Conservation (phyloP, 306 rosid genomes). For the Cicer judaicum region DNA sequence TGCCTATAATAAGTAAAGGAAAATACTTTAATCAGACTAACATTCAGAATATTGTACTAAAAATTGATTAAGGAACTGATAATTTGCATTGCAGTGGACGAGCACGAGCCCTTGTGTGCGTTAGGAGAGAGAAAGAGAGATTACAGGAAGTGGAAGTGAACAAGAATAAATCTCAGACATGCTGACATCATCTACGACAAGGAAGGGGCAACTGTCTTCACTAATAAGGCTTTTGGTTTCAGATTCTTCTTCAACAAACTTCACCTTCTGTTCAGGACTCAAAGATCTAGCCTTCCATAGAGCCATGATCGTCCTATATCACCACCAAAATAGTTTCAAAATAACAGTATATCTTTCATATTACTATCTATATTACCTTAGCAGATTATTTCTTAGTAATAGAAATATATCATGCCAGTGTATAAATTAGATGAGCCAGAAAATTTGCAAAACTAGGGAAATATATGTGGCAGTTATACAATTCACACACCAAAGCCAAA, state of each 20-base stretch:
- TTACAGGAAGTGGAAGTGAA: conserved; percentile 71
- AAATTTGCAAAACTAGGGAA: conserved; percentile 7
- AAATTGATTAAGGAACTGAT: not conserved
- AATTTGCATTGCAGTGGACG: conserved; percentile 29
- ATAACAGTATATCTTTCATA: conserved; percentile 37
- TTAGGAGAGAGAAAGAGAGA: conserved; percentile 42
- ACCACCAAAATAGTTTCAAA: conserved; percentile 47
- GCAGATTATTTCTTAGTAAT: conserved; percentile 17
- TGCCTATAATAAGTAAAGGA: conserved; percentile 56
- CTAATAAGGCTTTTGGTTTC: conserved; percentile 68
- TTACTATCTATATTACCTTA: conserved; percentile 14
- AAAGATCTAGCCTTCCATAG: conserved; percentile 96
- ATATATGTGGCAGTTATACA: not conserved
- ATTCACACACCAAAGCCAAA: conserved; percentile 20
- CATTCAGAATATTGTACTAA: conserved; percentile 6
- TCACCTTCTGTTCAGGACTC: conserved; percentile 95
- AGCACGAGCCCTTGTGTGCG: not conserved
- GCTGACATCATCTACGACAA: conserved; percentile 83
- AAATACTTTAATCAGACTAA: conserved; percentile 35
- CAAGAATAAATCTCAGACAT: conserved; percentile 82
- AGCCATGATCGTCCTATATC: conserved; percentile 88
- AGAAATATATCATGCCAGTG: conserved; percentile 7
- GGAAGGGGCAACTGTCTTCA: conserved; percentile 75
- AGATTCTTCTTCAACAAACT: conserved; percentile 82
- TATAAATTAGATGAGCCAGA: conserved; percentile 16